Evolutionary conservation across 1,284 basidiomycete genomes (phyloP), one percentile per base, ranked within the genome.

Genomic region (Ganoderma sinense): DNA sequence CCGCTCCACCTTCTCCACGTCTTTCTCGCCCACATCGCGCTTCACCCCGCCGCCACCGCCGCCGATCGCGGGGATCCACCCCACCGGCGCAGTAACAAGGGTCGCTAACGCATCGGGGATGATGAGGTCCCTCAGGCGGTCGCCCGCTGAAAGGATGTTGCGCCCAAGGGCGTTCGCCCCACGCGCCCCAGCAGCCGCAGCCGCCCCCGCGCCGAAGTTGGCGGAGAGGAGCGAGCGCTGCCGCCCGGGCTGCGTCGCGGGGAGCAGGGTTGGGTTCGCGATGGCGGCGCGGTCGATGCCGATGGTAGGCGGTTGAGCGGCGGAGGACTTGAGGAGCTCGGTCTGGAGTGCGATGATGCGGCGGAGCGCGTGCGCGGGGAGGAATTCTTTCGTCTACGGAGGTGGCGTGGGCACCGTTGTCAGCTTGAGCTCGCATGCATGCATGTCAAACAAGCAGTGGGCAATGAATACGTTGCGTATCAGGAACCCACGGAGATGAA

Each of bases 81-180:
- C 85, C 67, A 83, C 83, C 29, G 89, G 89, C 45, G 89, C 84
- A 20, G 89, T 88, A 65, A 94, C 89, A 33, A 92, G 83, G 53
- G 87, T 86, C 31, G 93, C 95, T 31, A 98, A 86, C 6, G 95
- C 94, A 76, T 98, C 97, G 14, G 97, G 97, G 5, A 97, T 84
- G 76, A 99, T 97, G 64, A 98, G 84, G 79, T 97, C 96, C 48
- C 96, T 88, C 68, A 98, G 82, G 71, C 91, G 89, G 81, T 98
- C 97, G 20, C 96, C 95, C 0, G 96, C 96, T 14, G 93, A 94
- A 13, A 96, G 88, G 26, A 97, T 84, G 76, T 94, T 95, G 69
- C 94, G 91, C 3, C 95, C 92, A 41, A 94, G 78, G 62, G 92
- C 80, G 79, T 90, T 86, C 67, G 88, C 87, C 43, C 87, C 88